Base-by-base conservation (phyloP, 2,329 filamentous ascomycete genomes). In the Calonectria hongkongensis region DNA sequence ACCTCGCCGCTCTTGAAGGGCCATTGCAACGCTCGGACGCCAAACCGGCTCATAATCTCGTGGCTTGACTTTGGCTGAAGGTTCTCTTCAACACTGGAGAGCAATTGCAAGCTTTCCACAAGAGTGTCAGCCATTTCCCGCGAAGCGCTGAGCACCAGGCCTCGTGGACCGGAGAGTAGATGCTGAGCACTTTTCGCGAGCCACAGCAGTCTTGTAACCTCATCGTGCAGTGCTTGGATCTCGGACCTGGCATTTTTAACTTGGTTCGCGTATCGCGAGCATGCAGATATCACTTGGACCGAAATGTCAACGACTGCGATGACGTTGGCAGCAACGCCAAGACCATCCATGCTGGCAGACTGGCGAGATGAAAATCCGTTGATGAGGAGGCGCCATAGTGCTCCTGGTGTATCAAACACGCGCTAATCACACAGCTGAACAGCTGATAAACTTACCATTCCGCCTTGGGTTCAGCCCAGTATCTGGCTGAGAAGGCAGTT, bases 291-390 rank as follows among this genome's bases (percentile, higher is more conserved):
- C 12, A 70, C 39, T 18, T 66, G 58, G 30, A 48, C 51, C 10
- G 68, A 70, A 5, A 66, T 41, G 15, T 66, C 68, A 28, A 70
- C 48, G 27, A 67, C 48, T 9, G 65, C 39, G 27, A 66, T 56
- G 25, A 45, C 13, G 28, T 56, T 56, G n/a, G 50, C 64, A 10
- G 48, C 64, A 28, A 56, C 48, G 13, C 64, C 64, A n/a, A 66
- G 9, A 2, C 6, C 64, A 16, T 66, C 64, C 48, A 66, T 66
- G 25, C 33, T 41, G 54, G 36, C n/a, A n/a, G 16, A 16, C 5
- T 13, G 15, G 8, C 16, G 50, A 9, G 50, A 27, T 18, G 28
- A 16, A 12, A 18, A 27, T 28, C 50, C 6, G 4, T 43, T 43
- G 18, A 8, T 18, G 50, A 30, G 50, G 50, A 54, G 6, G 27